These are phyloP conservation scores for Cryoendolithus antarcticus DNA, from an alignment of 2,329 filamentous ascomycete species.

Conservation along the genomic window DNA sequence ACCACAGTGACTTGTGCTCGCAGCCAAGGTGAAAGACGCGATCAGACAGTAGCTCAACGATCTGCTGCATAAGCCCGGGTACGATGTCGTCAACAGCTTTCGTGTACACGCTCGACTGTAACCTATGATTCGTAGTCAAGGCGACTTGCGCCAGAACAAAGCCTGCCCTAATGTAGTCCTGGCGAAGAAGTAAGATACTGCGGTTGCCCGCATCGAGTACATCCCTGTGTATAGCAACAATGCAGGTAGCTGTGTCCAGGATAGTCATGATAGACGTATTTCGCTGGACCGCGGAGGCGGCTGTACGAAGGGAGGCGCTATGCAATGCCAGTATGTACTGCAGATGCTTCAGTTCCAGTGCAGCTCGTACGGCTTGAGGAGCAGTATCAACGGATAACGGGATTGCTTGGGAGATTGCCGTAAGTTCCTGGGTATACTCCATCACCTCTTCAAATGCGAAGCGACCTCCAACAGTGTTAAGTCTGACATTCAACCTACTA, in stretches of 20 bases:
- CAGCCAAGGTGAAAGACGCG: conserved; percentile 18
- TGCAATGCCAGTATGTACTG: conserved; percentile 22
- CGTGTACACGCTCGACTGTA: no score
- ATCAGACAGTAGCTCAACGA: conserved; percentile 17
- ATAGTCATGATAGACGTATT: conserved; percentile 21
- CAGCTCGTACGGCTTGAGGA: conserved; percentile 10
- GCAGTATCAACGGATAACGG: conserved; percentile 13
- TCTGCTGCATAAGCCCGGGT: conserved; percentile 4
- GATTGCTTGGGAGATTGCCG: conserved; percentile 15
- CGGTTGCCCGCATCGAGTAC: conserved; percentile 14
- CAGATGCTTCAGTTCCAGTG: conserved; percentile 19
- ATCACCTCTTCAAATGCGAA: conserved; percentile 20
- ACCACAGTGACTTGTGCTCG: conserved; percentile 20
- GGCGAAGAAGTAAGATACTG: conserved; percentile 17
- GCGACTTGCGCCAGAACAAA: conserved; percentile 11
- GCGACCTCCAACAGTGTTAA: conserved; percentile 21
- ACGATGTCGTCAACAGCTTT: background rate
- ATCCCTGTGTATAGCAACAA: conserved; percentile 15
- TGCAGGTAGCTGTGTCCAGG: conserved; percentile 16
- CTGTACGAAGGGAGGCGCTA: conserved; percentile 17
- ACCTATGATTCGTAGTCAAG: background rate
- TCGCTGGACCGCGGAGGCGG: conserved; percentile 13
- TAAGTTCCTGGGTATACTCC: conserved; percentile 21
- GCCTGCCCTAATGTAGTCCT: conserved; percentile 19
- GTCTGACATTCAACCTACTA: conserved; percentile 15